phyloP scores from a whole-genome alignment of 2,329 filamentous ascomycete genomes.

The Onygenales sp. region DNA sequence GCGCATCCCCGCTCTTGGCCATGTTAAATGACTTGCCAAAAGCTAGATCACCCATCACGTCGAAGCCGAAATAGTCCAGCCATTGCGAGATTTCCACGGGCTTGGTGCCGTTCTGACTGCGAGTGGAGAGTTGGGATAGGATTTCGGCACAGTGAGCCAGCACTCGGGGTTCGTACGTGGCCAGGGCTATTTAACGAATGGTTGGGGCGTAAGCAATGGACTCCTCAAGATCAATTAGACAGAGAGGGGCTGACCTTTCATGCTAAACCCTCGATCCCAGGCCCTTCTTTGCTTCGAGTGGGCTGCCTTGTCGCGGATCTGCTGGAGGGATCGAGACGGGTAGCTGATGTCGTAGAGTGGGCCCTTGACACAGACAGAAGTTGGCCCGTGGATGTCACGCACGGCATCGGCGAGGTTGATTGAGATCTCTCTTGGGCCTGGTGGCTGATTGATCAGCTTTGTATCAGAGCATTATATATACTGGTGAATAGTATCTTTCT shows the following conservation, averaged over 20 bases:
- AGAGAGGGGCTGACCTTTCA: slow-evolving; percentile 14
- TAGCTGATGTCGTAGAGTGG: slow-evolving; percentile 18
- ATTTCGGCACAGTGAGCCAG: slow-evolving; percentile 4
- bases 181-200: slow-evolving; percentile 1
- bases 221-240: neutral
- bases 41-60: slow-evolving; percentile 29
- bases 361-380: slow-evolving; percentile 15
- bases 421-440: slow-evolving; percentile 15
- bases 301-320: slow-evolving; percentile 12
- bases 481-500: neutral
- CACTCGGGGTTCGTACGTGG: slow-evolving; percentile 8
- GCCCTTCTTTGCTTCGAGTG: slow-evolving; percentile 15
- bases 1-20: slow-evolving; percentile 15
- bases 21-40: slow-evolving; percentile 30
- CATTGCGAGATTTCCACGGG: slow-evolving; percentile 10
- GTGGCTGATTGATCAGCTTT: neutral
- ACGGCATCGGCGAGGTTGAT: slow-evolving; percentile 11
- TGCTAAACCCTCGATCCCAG: slow-evolving; percentile 24
- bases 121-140: slow-evolving; percentile 1
- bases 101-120: neutral
- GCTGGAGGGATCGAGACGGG: slow-evolving; percentile 15
- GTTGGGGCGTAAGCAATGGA: neutral
- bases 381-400: slow-evolving; percentile 10
- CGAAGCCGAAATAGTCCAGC: slow-evolving; percentile 19
- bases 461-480: neutral